Conservation (phyloP, 352 stramenopile genomes). For the Phytophthora pisi region DNA sequence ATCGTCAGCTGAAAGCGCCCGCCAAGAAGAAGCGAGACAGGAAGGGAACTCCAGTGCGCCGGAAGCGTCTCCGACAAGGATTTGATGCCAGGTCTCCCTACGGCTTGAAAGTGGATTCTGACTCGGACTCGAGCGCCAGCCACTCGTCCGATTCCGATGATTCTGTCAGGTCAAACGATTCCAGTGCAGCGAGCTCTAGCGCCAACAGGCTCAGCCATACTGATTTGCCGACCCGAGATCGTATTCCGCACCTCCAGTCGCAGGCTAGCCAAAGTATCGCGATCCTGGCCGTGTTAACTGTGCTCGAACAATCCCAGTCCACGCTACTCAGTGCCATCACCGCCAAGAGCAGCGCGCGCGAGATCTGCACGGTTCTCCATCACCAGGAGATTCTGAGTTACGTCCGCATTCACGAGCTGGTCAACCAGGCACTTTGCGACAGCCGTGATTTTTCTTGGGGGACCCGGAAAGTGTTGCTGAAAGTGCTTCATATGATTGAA, state of each 20-base stretch:
- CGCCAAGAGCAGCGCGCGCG: conserved; percentile 11
- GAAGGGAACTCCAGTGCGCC: conserved; percentile 3
- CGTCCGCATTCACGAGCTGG: conserved; percentile 40
- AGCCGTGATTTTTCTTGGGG: conserved; percentile 45
- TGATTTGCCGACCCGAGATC: conserved; percentile 7
- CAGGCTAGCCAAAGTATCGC: conserved; percentile 38
- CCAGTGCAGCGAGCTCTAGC: not conserved
- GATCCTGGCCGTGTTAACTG: conserved; percentile 39
- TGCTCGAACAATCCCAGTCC: conserved; percentile 47
- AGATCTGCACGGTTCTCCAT: conserved; percentile 23
- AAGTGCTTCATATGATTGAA: conserved; percentile 55
- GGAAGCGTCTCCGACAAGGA: conserved; percentile 44
- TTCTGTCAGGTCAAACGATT: conserved; percentile 15
- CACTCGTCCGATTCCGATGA: conserved; percentile 28
- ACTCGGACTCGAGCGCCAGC: conserved; percentile 29
- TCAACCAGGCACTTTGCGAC: conserved; percentile 38
- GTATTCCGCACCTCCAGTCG: conserved; percentile 48
- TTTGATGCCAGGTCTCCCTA: conserved; percentile 30
- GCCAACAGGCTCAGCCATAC: not conserved
- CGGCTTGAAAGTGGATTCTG: conserved; percentile 19
- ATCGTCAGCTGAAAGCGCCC: conserved; percentile 1
- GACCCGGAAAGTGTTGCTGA: conserved; percentile 44
- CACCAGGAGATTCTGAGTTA: conserved; percentile 39
- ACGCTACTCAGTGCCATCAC: conserved; percentile 35
- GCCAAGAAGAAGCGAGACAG: conserved; percentile 12